Conservation (phyloP, 2,329 filamentous ascomycete genomes). For the Nigrospora osmanthi region DNA sequence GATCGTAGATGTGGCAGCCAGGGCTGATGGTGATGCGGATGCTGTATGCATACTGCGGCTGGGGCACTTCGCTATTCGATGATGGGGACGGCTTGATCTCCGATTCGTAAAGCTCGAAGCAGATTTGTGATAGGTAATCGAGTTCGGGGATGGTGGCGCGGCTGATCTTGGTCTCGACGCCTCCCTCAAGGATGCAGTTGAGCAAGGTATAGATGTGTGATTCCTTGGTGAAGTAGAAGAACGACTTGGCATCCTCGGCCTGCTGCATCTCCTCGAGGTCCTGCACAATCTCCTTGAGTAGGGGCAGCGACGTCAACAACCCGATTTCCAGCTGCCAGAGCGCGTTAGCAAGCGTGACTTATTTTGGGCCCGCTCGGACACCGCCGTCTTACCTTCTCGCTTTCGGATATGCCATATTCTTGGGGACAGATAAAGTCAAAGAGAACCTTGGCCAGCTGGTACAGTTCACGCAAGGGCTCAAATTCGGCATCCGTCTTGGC, state of each 20-base stretch:
- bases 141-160: slow-evolving; percentile 93
- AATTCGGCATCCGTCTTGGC: slow-evolving; percentile 78
- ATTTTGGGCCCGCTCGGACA: neutral
- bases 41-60: slow-evolving; percentile 80
- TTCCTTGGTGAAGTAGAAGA: slow-evolving; percentile 99
- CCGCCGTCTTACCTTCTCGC: slow-evolving; percentile 60
- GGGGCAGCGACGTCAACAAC: slow-evolving; percentile 81
- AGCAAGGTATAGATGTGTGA: slow-evolving; percentile 97
- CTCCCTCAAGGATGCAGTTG: slow-evolving; percentile 96
- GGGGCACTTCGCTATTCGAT: slow-evolving; percentile 37
- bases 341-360: slow-evolving; percentile 6
- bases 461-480: slow-evolving; percentile 84
- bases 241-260: slow-evolving; percentile 86
- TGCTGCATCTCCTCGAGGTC: slow-evolving; percentile 93
- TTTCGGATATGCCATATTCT: slow-evolving; percentile 93
- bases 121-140: slow-evolving; percentile 95
- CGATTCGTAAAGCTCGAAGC: slow-evolving; percentile 95
- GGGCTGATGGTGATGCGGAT: slow-evolving; percentile 95
- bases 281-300: slow-evolving; percentile 93
- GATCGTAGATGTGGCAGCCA: slow-evolving; percentile 93
- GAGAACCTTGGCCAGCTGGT: slow-evolving; percentile 85
- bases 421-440: slow-evolving; percentile 99
- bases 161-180: slow-evolving; percentile 93
- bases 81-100: slow-evolving; percentile 55
- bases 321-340: slow-evolving; percentile 73